Percentiles rank a stretch among this genome's conserved stretches.
Evolutionary conservation across 176 grass and related monocot genomes (phyloP).

Genomic region (Cymbopogon citratus): DNA sequence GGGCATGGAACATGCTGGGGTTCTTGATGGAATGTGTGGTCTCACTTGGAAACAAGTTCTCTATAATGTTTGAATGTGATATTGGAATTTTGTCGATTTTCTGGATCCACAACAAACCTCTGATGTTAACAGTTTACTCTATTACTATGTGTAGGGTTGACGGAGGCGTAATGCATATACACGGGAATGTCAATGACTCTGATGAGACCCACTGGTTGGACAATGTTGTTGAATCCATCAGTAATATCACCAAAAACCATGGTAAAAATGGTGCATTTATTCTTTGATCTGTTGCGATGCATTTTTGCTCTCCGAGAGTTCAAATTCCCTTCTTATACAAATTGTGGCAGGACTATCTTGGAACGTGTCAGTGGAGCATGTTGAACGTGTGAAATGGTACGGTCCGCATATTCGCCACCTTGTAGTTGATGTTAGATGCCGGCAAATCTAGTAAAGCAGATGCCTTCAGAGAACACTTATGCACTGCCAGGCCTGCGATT

Average conservation of each 20-base stretch:
- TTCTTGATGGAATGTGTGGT: not conserved
- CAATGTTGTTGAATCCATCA: conserved; percentile 59
- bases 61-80: not conserved
- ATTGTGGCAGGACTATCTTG: conserved; percentile 50
- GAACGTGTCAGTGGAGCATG: conserved; percentile 52
- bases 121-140: not conserved
- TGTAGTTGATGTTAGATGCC: conserved; percentile 74
- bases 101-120: not conserved
- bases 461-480: not conserved
- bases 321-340: not conserved
- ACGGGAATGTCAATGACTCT: conserved; percentile 76
- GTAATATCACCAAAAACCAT: conserved; percentile 41
- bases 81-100: not conserved
- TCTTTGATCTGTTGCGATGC: not conserved
- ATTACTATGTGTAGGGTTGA: conserved; percentile 32
- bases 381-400: conserved; percentile 90
- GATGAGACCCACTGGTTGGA: conserved; percentile 66
- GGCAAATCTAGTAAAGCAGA: not conserved
- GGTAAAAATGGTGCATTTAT: conserved; percentile 34
- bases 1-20: not conserved
- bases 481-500: not conserved
- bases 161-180: conserved; percentile 78
- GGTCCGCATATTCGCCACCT: conserved; percentile 80
- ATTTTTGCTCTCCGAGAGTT: not conserved
- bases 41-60: not conserved